Evolutionary conservation across 805 yeast species (phyloP), one percentile per base, ranked within the genome.

Genomic region (Starmerella apicola): DNA sequence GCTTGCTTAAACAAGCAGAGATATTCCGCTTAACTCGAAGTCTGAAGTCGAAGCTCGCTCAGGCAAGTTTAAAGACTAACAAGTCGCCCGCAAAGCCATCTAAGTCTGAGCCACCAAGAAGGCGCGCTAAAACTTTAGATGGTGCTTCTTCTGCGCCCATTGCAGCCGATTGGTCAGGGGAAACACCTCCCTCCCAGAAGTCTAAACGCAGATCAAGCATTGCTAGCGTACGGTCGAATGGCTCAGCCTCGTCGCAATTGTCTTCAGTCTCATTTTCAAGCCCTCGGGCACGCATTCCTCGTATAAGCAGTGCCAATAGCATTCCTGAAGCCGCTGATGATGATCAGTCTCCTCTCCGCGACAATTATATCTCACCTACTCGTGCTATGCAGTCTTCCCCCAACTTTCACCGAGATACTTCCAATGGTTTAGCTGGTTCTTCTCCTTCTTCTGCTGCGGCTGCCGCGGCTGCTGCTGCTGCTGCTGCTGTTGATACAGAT

Each of bases 1-100:
- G 62, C 32, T 64, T 65, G 17, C 56, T 64, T 29, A 55, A 60
- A 21, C 56, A 68, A 27, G 68, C 68, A 1, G 65, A 64, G 43
- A 61, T 64, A 37, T 58, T 67, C 20, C 48, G 66, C 22, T 52
- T 65, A 34, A 60, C 70, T 12, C 53, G 65, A 26, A 61, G 59
- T 43, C 57, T 65, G 39, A 65, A 66, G 43, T 58, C 61, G 31
- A 50, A 68, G 29, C 58, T 65, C 13, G 66, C 64, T 18, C 49
- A 60, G 36, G 70, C 70, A 6, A 52, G 62, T 20, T 57, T 55
- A 56, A 64, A 65, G 49, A 53, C 68, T 35, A 57, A 56, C 37
- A 54, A 36, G 22, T 30, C 41, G 16, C 37, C 48, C 5, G 5
- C 33, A 5, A 18, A 26, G 8, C 29, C 42, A 2, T 38, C 37